Conservation (phyloP, 2,329 filamentous ascomycete genomes). For the Blastomyces percursus region DNA sequence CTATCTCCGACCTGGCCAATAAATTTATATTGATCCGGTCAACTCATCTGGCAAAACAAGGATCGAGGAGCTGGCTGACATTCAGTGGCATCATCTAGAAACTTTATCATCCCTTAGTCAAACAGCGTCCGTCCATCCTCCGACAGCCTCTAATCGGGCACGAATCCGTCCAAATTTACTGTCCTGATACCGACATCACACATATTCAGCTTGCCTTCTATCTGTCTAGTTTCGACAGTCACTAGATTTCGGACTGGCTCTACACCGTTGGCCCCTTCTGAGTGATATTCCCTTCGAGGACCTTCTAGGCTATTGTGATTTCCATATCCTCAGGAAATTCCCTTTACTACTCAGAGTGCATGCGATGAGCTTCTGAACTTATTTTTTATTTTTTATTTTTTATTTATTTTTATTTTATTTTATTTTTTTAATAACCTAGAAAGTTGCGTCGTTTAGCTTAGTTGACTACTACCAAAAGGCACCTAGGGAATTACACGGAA, state of each 20-base stretch:
- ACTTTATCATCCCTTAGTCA: neutral
- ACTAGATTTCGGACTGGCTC: neutral
- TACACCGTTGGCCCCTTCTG: neutral
- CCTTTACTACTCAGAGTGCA: neutral
- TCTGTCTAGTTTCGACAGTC: neutral
- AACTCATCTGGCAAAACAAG: neutral
- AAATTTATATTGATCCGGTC: neutral
- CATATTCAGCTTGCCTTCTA: neutral
- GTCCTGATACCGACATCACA: neutral
- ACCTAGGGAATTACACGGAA: neutral
- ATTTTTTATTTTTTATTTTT: neutral
- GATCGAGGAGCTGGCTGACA: neutral
- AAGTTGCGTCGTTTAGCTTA: neutral
- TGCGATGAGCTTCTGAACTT: neutral
- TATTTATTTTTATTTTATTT: too few species aligned
- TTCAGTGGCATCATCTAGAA: neutral
- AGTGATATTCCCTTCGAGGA: neutral
- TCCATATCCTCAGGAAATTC: neutral
- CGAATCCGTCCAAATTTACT: neutral
- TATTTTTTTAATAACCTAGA: neutral
- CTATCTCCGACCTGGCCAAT: neutral
- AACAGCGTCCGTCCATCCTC: neutral
- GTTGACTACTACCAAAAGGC: neutral
- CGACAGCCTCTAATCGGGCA: neutral
- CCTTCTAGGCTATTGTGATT: neutral